Base-by-base conservation (phyloP, 331 rosid genomes). In the Acacia concinna region DNA sequence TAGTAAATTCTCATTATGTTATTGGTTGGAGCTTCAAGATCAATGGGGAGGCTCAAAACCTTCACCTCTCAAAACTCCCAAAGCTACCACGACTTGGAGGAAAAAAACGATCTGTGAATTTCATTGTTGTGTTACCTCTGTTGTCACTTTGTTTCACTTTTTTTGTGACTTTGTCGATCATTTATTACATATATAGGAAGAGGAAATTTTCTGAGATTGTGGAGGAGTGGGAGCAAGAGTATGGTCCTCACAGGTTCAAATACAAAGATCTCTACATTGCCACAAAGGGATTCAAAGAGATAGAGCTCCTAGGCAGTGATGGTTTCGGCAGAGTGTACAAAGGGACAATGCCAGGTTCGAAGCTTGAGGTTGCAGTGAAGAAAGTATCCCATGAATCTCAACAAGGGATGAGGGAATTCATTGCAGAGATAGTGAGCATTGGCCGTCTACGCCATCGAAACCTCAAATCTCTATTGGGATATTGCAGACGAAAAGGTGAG, bases 271-370 rank as follows among this genome's bases (percentile, higher is more conserved):
- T 86, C 25, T 66, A 81, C 78, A 34, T 63, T 6, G 87, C 89
- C 27, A 86, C 89, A 60, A 86, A 78, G 32, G 89, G 89, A 28
- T 86, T 86, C 80, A 70, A 27, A 63, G 82, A 84, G 54, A 75
- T 25, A 1, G 84, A 86, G 68, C 38, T 86, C 4, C 37, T 86
- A 34, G 87, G 85, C 12, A 72, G 34, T 44, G 87, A 87, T 44
- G 89, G 89, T 52, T 86, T 86, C 78, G 89, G 89, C 0, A 78
- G 78, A 13, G 87, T 86, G 47, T 86, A 81, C 76, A 83, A 43
- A 78, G 89, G 89, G 15, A 60, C 71, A 57, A 76, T 86, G 77
- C 82, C 72, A 68, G 8, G 41, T 57, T 83, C 87, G 2, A 81
- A 86, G 25, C 7, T 66, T 30, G 84, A 83, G 56, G 81, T 86